Evolutionary conservation across 768 basidiomycete genomes (phyloP), one percentile per base, ranked within the genome.

Genomic region (Aureoboletus auriporus): DNA sequence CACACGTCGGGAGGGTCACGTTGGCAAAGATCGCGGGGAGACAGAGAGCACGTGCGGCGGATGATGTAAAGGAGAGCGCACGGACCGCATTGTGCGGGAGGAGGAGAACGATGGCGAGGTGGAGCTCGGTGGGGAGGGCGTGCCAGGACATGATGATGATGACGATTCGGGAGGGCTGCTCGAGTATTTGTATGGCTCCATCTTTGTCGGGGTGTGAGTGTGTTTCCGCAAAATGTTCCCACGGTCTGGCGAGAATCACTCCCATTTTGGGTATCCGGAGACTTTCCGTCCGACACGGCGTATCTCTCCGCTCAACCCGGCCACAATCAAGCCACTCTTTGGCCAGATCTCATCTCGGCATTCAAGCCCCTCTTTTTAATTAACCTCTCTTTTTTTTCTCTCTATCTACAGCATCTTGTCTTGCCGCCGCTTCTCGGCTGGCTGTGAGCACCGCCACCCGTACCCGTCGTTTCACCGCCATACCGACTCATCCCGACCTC

Each of bases 111-210:
- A 89, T 57, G 26, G 76, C 69, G 56, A 83, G 72, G 66, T 79
- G 80, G 64, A 89, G 79, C 54, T 89, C 86, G 0, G 71, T 69
- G 39, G 86, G 86, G 54, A 89, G 81, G 20, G 63, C 42, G 51
- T 72, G 58, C 86, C 86, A 87, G 42, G 66, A 50, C 51, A 64
- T 57, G 31, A 33, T 33, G 30, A 30, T 31, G 30, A 31, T 31
- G n/a, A n/a, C n/a, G n/a, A n/a, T n/a, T n/a, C n/a, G n/a, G 3
- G 29, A 26, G 28, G 35, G 26, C 20, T 23, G 20, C 20, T 23
- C 20, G 20, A 2, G 20, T 40, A 38, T 52, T 50, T 42, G 39
- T 49, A 50, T 49, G 20, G 30, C 41, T 59, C 62, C 59, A 62
- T 40, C 48, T 34, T 63, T 34, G 49, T 61, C 59, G 54, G 42